Evolutionary conservation across 2,329 filamentous ascomycete species (phyloP), one percentile per base, ranked within the genome.

Genomic region (Setomelanomma holmii): DNA sequence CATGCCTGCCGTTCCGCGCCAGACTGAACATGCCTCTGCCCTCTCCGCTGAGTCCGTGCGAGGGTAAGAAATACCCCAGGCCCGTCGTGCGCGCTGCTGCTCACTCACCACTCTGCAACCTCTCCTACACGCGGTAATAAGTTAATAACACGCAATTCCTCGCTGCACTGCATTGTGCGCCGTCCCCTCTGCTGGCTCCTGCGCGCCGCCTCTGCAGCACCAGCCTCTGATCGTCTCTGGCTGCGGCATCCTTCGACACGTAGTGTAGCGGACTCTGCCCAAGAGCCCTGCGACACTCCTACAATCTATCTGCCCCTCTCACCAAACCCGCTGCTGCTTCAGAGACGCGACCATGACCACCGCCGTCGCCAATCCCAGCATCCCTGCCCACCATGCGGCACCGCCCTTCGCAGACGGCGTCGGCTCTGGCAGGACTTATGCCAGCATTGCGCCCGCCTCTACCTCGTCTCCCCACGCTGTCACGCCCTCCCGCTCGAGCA

Each of bases 361-460:
- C 63, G 76, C 75, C 56, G 71, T 80, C 69, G 78, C 77, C 58
- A 73, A 74, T 47, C 69, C 77, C 63, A 73, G 67, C 61, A 67
- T 69, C 71, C 56, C 72, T 64, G 63, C 74, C 61, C 69, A 74
- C 61, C 71, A 73, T 65, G 65, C 68, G 51, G 71, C 75, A 55
- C 69, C 71, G 41, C 63, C 71, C 40, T 55, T 66, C 45, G 56
- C 71, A 49, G 73, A 76, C 55, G 69, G 68, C 38, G 68, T 71
- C 45, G 66, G 71, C 56, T 75, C 74, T 5, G 68, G 75, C 55
- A 76, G 75, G 60, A 72, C 73, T 66, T 80, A 77, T 71, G 69
- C 75, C 56, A 62, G 75, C 68, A 76, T 79, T 60, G 74, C 77
- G 60, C 76, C n/a, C n/a, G n/a, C 75, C 65, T 75, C 74, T 34